Evolutionary conservation across 1,284 basidiomycete genomes (phyloP), one percentile per base, ranked within the genome.

Genomic region (Apiotrichum akiyoshidainum): DNA sequence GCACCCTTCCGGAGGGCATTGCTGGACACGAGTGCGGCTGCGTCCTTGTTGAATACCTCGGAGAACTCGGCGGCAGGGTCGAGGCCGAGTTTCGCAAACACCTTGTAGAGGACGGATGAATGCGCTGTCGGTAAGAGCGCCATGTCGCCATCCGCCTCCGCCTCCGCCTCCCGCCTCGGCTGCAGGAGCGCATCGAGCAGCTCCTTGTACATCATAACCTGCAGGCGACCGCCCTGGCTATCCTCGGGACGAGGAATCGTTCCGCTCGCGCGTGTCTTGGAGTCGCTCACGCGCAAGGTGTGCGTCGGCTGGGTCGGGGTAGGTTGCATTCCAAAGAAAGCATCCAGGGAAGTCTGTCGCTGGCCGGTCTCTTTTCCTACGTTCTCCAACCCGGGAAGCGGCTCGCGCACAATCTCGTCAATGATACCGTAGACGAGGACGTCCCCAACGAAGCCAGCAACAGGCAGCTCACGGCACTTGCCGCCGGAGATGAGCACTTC

Each of bases 201-300:
- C 51, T 86, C 85, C 68, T 86, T 84, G 74, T 93, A 93, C 34
- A 91, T 73, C 89, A 92, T 92, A 6, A 92, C 81, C 72, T 93
- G 90, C 19, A 90, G 77, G n/a, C 83, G 83, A 0, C 89, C 84
- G 0, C 85, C 77, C 16, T 84, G 69, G 0, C 85, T 82, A 68
- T 91, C 88, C 46, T 82, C 81, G 17, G 85, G 80, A 11, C 78
- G 72, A 0, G 90, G 90, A 2, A 92, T 61, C 9, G 75, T 80
- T 0, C 79, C 68, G 0, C 71, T 73, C 8, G 78, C 79, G 19
- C 90, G 83, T 9, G 90, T 90, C 73, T 93, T 93, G 52, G 86
- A 88, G 69, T 93, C 90, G 17, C 85, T 78, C 8, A 93, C 71
- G 58, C 78, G 80, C 0, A 92, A 76, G 34, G 64, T 74, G 69